Conservation (phyloP, 2,329 filamentous ascomycete genomes). For the Aureobasidium pullulans region DNA sequence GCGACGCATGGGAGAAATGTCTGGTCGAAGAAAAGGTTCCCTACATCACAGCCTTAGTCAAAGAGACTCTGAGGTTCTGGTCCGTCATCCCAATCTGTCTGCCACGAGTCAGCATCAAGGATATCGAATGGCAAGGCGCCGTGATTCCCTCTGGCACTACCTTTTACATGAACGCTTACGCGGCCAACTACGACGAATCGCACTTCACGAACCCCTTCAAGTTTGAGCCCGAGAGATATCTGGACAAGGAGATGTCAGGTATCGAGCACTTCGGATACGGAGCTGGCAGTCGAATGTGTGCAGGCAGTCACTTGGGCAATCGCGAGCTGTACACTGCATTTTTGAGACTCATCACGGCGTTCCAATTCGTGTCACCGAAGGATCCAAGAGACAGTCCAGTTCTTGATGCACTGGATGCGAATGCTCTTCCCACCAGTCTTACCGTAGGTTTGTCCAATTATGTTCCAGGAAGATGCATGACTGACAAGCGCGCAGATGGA, state of each 20-base stretch:
- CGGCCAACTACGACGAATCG: constrained; percentile 61
- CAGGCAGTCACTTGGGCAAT: constrained; percentile 33
- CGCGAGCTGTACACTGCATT: constrained; percentile 40
- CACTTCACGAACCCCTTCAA: constrained; percentile 58
- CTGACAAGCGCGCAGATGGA: constrained; percentile 37
- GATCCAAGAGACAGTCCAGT: constrained; percentile 35
- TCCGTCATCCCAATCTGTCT: constrained; percentile 73
- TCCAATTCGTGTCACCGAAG: constrained; percentile 37
- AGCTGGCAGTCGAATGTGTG: constrained; percentile 36
- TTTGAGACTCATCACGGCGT: constrained; percentile 40
- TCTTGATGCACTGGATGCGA: constrained; percentile 39
- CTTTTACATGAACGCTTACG: constrained; percentile 75
- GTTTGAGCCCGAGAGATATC: constrained; percentile 66
- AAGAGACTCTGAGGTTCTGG: constrained; percentile 72
- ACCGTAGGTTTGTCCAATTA: not conserved
- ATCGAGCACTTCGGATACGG: constrained; percentile 45
- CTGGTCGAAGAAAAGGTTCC: constrained; percentile 66
- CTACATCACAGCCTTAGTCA: constrained; percentile 70
- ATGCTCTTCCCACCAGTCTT: constrained; percentile 36
- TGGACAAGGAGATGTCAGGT: constrained; percentile 43
- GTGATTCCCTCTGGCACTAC: constrained; percentile 67
- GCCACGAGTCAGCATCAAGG: constrained; percentile 63
- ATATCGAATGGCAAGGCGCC: constrained; percentile 60
- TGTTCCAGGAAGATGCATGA: not conserved
- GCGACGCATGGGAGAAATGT: constrained; percentile 69